A percentile compares a stretch with the other conserved stretches of the same genome.
phyloP scores from a whole-genome alignment of 306 rosid species.

The Morella rubra region DNA sequence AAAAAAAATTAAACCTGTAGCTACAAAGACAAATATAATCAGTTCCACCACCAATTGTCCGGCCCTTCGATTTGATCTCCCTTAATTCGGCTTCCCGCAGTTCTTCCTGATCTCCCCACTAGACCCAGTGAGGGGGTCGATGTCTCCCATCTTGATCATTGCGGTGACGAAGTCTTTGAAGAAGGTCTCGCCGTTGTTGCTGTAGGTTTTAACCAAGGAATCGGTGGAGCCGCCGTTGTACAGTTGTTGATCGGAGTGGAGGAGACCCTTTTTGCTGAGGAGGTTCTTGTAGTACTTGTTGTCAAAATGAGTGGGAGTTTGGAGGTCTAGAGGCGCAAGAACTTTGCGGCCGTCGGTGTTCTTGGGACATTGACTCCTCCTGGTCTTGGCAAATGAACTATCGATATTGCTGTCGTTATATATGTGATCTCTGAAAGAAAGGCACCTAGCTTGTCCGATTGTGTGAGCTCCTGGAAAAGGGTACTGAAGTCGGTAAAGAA shows the following conservation, averaged over 20 bases:
- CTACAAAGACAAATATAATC: too few relatives aligned
- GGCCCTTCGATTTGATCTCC: not conserved
- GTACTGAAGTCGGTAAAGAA: too few relatives aligned
- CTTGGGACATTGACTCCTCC: constrained; percentile 45
- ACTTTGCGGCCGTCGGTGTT: constrained; percentile 53
- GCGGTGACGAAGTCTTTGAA: constrained; percentile 51
- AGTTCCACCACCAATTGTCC: too few relatives aligned
- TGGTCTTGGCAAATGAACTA: constrained; percentile 47
- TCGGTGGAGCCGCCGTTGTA: constrained; percentile 70
- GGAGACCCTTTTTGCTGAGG: constrained; percentile 56
- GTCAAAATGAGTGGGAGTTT: constrained; percentile 56
- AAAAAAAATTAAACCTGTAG: too few relatives aligned
- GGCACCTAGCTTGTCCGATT: constrained; percentile 70
- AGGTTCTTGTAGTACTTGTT: constrained; percentile 64
- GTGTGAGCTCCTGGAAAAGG: constrained; percentile 63
- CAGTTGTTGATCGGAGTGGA: constrained; percentile 67
- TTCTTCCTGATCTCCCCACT: constrained; percentile 73
- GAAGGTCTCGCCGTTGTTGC: constrained; percentile 34
- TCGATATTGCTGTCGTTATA: constrained; percentile 61
- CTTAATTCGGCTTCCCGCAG: constrained; percentile 47
- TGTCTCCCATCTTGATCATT: constrained; percentile 80
- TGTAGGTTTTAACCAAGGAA: constrained; percentile 54
- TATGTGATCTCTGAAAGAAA: constrained; percentile 46
- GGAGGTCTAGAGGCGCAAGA: constrained; percentile 48
- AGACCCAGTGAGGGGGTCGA: constrained; percentile 64